phyloP scores from a whole-genome alignment of 2,329 filamentous ascomycete species.

The Penicillium sp. region DNA sequence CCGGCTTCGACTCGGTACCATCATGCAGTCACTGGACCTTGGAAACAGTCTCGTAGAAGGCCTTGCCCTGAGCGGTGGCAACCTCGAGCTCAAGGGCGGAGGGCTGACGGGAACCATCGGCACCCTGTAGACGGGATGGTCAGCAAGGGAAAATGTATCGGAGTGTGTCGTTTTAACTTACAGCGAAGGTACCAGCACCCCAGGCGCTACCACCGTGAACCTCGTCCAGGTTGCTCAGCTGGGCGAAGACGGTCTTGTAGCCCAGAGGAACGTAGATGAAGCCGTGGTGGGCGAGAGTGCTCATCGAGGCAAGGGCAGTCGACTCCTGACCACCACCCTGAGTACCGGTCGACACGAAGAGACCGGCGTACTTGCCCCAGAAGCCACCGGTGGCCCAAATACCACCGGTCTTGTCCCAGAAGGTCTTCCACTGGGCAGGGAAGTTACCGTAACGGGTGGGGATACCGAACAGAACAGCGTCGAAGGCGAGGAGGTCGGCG shows the following conservation, averaged over 20 bases:
- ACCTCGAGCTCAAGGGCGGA: constrained; percentile 70
- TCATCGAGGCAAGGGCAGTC: constrained; percentile 76
- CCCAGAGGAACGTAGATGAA: constrained; percentile 95
- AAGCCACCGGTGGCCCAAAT: constrained; percentile 77
- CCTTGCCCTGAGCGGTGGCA: constrained; percentile 77
- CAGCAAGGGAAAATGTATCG: neutral
- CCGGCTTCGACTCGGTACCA: constrained; percentile 35
- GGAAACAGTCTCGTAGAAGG: constrained; percentile 73
- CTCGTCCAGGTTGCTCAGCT: constrained; percentile 70
- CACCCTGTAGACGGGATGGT: constrained; percentile 39
- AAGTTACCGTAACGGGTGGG: constrained; percentile 97
- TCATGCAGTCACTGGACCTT: constrained; percentile 82
- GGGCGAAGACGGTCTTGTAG: constrained; percentile 74
- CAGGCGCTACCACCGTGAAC: constrained; percentile 84
- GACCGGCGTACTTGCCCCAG: constrained; percentile 83
- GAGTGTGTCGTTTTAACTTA: constrained; percentile 33
- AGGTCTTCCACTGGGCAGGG: constrained; percentile 85
- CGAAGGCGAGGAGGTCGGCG: constrained; percentile 67
- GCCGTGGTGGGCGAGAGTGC: constrained; percentile 87
- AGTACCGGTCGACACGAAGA: constrained; percentile 86
- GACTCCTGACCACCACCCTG: constrained; percentile 89
- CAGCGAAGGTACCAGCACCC: constrained; percentile 90
- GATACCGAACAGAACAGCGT: constrained; percentile 89
- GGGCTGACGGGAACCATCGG: constrained; percentile 82
- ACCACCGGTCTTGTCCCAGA: constrained; percentile 82